phyloP scores from a whole-genome alignment of 495 filamentous ascomycete genomes.

The Neohortaea acidophila region DNA sequence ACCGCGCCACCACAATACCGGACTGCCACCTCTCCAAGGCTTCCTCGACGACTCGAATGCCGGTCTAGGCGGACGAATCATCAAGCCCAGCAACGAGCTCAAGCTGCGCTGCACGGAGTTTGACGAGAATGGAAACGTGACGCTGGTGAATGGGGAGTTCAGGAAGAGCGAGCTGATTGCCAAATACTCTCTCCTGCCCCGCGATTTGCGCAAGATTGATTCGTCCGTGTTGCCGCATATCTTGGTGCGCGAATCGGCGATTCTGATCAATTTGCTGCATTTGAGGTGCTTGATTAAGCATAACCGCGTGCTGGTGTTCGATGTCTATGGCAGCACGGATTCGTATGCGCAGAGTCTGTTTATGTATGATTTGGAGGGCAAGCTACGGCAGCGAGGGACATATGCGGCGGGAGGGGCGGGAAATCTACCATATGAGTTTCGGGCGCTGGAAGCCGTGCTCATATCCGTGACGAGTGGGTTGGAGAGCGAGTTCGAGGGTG shows the following conservation, averaged over 20 bases:
- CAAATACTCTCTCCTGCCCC: slow-evolving; percentile 86
- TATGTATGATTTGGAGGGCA: slow-evolving; percentile 74
- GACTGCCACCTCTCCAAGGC: slow-evolving; percentile 34
- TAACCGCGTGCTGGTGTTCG: slow-evolving; percentile 85
- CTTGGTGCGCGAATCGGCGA: slow-evolving; percentile 82
- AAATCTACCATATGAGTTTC: slow-evolving; percentile 49
- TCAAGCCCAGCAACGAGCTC: slow-evolving; percentile 66
- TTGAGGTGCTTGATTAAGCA: slow-evolving; percentile 87
- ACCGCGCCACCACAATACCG: slow-evolving; percentile 28
- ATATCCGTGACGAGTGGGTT: slow-evolving; percentile 72
- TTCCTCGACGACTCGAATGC: slow-evolving; percentile 32
- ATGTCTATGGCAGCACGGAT: slow-evolving; percentile 86
- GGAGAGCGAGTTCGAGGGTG: slow-evolving; percentile 83
- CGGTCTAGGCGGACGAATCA: slow-evolving; percentile 38
- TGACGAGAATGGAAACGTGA: slow-evolving; percentile 82
- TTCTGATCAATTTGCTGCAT: slow-evolving; percentile 87
- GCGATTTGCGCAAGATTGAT: slow-evolving; percentile 93
- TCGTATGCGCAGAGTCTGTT: slow-evolving; percentile 91
- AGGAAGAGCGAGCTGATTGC: slow-evolving; percentile 83
- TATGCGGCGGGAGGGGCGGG: slow-evolving; percentile 30
- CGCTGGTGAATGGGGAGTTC: slow-evolving; percentile 89
- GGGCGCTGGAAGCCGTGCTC: slow-evolving; percentile 67
- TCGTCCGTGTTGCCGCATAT: slow-evolving; percentile 97
- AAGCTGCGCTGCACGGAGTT: slow-evolving; percentile 87
- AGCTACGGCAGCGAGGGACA: slow-evolving; percentile 38